Evolutionary conservation across 2,329 filamentous ascomycete genomes (phyloP), one percentile per base, ranked within the genome.

Genomic region (Xylaria multiplex): DNA sequence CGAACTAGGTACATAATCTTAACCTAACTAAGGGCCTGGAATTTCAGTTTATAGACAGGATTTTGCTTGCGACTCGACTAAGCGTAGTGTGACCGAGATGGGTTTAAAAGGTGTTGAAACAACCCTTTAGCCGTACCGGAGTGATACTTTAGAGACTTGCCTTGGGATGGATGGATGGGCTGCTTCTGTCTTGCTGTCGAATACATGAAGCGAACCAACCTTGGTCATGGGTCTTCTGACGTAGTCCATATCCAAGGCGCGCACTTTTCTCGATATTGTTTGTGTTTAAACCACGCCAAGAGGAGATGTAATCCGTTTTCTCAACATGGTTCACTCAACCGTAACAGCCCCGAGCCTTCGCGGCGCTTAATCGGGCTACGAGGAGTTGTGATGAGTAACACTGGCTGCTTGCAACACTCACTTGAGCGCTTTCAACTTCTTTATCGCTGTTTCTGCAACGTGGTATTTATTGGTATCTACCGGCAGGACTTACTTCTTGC

Each of bases 231-330:
- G 14, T 11, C 32, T 19, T 43, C 35, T 14, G 7, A 35, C 13
- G 16, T 35, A n/a, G 16, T n/a, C 22, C 16, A 27, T 2, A 4
- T 6, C 11, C 7, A 27, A 43, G 27, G 7, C 6, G 5, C n/a
- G 35, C 19, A 16, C 13, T 46, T 9, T 53, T 14, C 9, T 11
- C 35, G n/a, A n/a, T 2, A 9, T 24, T 40, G n/a, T 11, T 24
- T 40, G n/a, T 11, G 9, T 35, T 52, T n/a, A 24, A 16, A 27
- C 35, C 27, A 45, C 13, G 32, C 43, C n/a, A n/a, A n/a, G n/a
- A n/a, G n/a, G n/a, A n/a, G 24, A 22, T 42, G 46, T 37, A 58
- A 63, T 52, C 53, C 37, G 30, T 4, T 58, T 46, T 30, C 6
- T 57, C n/a, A 14, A 6, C 11, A 37, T 13, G 19, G 37, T 6